Conservation (phyloP, 2,329 filamentous ascomycete genomes). For the Verticillium zaregamsianum region DNA sequence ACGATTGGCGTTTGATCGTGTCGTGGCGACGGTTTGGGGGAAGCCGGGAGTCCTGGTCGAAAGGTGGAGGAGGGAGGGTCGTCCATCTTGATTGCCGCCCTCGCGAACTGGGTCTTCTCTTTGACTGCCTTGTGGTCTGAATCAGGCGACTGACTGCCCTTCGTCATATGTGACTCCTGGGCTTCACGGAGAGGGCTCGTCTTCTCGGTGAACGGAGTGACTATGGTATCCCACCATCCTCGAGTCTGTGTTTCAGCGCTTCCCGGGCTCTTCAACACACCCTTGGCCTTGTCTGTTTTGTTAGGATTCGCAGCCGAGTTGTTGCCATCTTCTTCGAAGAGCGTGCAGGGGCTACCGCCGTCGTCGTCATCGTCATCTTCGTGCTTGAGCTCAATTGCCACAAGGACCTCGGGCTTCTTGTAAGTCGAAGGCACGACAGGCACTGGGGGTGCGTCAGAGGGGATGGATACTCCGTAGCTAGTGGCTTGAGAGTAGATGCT, state of each 20-base stretch:
- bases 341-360: constrained; percentile 54
- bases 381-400: constrained; percentile 21
- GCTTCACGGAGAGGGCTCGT: constrained; percentile 13
- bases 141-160: constrained; percentile 12
- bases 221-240: constrained; percentile 77
- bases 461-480: constrained; percentile 23
- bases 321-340: constrained; percentile 66
- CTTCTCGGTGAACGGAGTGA: constrained; percentile 60
- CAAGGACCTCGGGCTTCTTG: constrained; percentile 28
- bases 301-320: constrained; percentile 24
- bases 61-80: background rate
- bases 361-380: constrained; percentile 48
- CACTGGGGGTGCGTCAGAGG: constrained; percentile 51
- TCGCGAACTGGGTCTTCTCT: background rate
- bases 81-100: background rate
- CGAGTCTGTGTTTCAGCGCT: constrained; percentile 55
- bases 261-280: constrained; percentile 31
- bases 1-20: constrained; percentile 26
- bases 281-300: constrained; percentile 34
- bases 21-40: constrained; percentile 12
- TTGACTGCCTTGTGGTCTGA: background rate
- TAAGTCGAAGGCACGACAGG: constrained; percentile 49
- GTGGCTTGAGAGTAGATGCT: constrained; percentile 60
- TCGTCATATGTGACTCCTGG: constrained; percentile 11
- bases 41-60: constrained; percentile 12